Evolutionary conservation across 805 yeast species (phyloP).

Genomic region (Wickerhamiella domercqiae): DNA sequence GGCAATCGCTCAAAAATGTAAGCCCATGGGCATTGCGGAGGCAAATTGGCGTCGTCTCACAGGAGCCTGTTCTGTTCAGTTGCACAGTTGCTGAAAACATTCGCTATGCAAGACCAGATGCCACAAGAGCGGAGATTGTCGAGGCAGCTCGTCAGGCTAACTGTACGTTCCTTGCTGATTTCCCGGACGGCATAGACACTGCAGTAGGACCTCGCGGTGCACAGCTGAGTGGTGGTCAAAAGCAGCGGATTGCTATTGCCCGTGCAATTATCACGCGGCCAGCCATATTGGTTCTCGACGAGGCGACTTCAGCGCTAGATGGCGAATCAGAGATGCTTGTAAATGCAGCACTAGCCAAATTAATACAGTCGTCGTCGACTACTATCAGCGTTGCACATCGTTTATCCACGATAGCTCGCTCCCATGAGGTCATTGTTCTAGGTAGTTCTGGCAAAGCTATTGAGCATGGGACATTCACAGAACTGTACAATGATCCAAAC

Average conservation of each 20-base stretch:
- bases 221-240: slow-evolving; percentile 88
- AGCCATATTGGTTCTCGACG: slow-evolving; percentile 69
- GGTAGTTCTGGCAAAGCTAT: slow-evolving; percentile 59
- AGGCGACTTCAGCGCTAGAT: slow-evolving; percentile 89
- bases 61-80: slow-evolving; percentile 78
- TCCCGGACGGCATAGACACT: slow-evolving; percentile 75
- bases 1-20: slow-evolving; percentile 43
- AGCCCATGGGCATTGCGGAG: slow-evolving; percentile 60
- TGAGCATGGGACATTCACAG: slow-evolving; percentile 49
- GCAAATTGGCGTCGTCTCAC: slow-evolving; percentile 78
- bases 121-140: slow-evolving; percentile 46
- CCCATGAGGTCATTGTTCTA: slow-evolving; percentile 67
- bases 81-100: slow-evolving; percentile 78
- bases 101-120: slow-evolving; percentile 49
- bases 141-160: slow-evolving; percentile 57
- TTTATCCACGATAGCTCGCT: slow-evolving; percentile 69
- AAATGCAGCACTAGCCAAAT: slow-evolving; percentile 47
- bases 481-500: slow-evolving; percentile 31
- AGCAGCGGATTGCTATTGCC: slow-evolving; percentile 83
- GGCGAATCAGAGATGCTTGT: slow-evolving; percentile 77
- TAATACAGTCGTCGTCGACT: slow-evolving; percentile 46
- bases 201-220: slow-evolving; percentile 75
- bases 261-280: slow-evolving; percentile 72
- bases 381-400: slow-evolving; percentile 81
- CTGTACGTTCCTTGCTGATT: slow-evolving; percentile 53